Evolutionary conservation across 805 yeast genomes (phyloP), one percentile per base, ranked within the genome.

Genomic region (Candida taoyuanica): DNA sequence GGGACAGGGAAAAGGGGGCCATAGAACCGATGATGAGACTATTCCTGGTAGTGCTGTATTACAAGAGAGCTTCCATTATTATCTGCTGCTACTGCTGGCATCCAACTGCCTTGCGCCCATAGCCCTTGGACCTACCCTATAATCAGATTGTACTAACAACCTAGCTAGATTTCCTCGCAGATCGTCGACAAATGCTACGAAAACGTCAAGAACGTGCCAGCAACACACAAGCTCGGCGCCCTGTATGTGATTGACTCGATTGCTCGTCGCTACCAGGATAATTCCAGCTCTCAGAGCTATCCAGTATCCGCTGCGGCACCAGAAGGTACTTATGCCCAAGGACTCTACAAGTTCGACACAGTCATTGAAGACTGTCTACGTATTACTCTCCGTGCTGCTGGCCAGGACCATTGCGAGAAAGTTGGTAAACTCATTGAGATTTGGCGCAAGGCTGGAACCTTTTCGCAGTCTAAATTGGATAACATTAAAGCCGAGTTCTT

Each of bases 211-310:
- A 73, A 76, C 40, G 75, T 85, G 15, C 84, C 91, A 21, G 70
- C 79, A 17, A 64, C 89, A 34, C 94, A 91, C 64, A 93, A 89
- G 65, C 72, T 93, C 48, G 98, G 98, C 40, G 78, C 87, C 33
- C 67, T 93, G 58, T 93, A 93, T 60, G 89, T 88, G 46, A 78
- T 91, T 45, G 98, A 93, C 63, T 86, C 98, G 18, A 76, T 93
- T 48, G 93, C 85, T 38, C 78, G 98, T 63, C 88, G 82, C 18
- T 85, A 75, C 56, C 76, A 79, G 56, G 95, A 85, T 41, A 82
- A 78, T 53, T 83, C 89, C 39, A 72, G 73, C 48, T 74, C 78
- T 47, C 62, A 64, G 27, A 70, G 69, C 47, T 72, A 76, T 54
- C 61, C 62, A 32, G 65, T 79, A 34, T 61, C 65, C 32, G 44